Conservation (phyloP, 2,329 filamentous ascomycete species). For the Epichloe elymi region DNA sequence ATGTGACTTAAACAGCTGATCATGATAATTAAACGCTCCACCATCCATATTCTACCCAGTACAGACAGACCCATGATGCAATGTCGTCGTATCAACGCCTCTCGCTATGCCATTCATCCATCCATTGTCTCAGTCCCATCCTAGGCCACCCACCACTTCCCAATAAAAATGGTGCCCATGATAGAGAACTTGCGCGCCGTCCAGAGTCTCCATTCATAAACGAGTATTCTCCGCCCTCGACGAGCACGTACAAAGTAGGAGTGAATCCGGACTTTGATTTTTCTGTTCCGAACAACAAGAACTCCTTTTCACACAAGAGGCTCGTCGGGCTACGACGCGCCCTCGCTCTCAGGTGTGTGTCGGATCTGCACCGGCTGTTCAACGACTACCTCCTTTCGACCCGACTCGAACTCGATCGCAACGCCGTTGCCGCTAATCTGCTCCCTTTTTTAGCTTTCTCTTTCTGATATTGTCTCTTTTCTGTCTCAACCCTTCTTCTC, state of each 20-base stretch:
- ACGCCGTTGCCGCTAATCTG: slow-evolving; percentile 7
- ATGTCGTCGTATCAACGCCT: slow-evolving; percentile 16
- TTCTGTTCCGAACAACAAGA: too few relatives aligned
- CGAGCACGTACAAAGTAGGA: too few relatives aligned
- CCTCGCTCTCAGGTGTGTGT: background rate
- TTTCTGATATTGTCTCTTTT: slow-evolving; percentile 16
- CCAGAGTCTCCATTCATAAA: too few relatives aligned
- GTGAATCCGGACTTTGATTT: too few relatives aligned
- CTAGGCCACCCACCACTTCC: too few relatives aligned
- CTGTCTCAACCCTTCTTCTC: slow-evolving; percentile 19
- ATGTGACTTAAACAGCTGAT: too few relatives aligned
- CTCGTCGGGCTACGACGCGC: background rate
- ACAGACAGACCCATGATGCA: slow-evolving; percentile 4
- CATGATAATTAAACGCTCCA: background rate
- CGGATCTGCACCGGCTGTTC: slow-evolving; percentile 17
- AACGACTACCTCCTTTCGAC: slow-evolving; percentile 6
- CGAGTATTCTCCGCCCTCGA: too few relatives aligned
- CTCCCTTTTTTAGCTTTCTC: slow-evolving; percentile 17
- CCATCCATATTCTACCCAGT: background rate
- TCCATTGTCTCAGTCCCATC: background rate
- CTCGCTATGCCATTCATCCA: slow-evolving; percentile 18
- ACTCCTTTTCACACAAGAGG: too few relatives aligned
- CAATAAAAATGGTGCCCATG: too few relatives aligned
- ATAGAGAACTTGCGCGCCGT: too few relatives aligned
- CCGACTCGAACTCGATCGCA: background rate